These are phyloP conservation scores for Leucocoprinus birnbaumii DNA, from an alignment of 768 basidiomycete species.

Conservation along the genomic window DNA sequence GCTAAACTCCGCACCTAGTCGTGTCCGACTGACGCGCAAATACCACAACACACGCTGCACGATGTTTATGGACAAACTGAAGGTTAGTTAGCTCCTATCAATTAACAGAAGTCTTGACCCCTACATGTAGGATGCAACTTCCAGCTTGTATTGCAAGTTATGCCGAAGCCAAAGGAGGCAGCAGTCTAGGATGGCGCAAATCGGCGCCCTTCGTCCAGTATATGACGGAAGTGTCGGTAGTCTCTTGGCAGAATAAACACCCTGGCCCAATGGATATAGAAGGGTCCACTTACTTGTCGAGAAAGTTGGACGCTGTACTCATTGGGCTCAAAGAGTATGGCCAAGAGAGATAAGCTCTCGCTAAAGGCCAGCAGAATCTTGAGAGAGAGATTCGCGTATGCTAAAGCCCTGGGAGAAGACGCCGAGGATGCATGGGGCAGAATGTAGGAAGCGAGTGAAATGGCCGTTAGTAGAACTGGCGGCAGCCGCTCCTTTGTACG, in stretches of 20 bases:
- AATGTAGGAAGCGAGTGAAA: conserved; percentile 64
- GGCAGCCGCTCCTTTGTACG: conserved; percentile 9
- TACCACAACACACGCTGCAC: conserved; percentile 57
- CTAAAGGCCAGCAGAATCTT: conserved; percentile 48
- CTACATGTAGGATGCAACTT: conserved; percentile 58
- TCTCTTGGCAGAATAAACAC: conserved; percentile 26
- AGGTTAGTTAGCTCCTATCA: background rate
- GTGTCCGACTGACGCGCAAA: conserved; percentile 47
- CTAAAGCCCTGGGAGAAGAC: conserved; percentile 52
- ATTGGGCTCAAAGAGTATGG: conserved; percentile 38
- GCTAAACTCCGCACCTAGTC: conserved; percentile 47
- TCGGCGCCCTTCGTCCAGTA: conserved; percentile 27
- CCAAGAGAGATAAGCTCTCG: conserved; percentile 47
- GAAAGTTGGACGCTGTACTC: conserved; percentile 50
- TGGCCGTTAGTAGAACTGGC: conserved; percentile 42
- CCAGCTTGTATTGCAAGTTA: conserved; percentile 61
- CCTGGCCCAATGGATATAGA: background rate
- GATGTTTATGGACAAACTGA: conserved; percentile 53
- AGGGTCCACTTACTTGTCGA: conserved; percentile 48
- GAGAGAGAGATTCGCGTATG: conserved; percentile 59
- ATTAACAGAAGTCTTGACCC: background rate
- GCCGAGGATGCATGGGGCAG: conserved; percentile 65
- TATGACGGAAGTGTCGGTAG: conserved; percentile 45
- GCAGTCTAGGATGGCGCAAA: conserved; percentile 65
- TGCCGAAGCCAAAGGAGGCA: conserved; percentile 70